Evolutionary conservation across 1,284 basidiomycete genomes (phyloP), one percentile per base, ranked within the genome.

Genomic region (Apiotrichum domesticum): DNA sequence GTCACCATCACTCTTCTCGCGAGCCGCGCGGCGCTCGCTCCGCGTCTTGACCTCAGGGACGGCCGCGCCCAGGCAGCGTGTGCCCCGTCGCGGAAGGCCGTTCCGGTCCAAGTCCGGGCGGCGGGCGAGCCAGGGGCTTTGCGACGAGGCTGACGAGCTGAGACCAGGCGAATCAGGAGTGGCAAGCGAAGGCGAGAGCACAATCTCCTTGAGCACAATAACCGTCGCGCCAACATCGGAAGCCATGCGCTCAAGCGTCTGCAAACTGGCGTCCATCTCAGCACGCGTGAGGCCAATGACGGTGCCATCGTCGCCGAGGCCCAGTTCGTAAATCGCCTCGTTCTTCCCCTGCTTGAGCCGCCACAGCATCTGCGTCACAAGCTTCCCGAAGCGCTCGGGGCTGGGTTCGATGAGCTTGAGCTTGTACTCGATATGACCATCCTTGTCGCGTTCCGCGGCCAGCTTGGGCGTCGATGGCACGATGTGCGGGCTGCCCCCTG

Each of bases 331-430:
- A 71, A 91, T 89, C 0, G 92, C 91, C 69, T 90, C 87, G 4
- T 92, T 92, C 4, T 88, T 86, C 13, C 92, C 92, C 74, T 95
- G 89, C 51, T 93, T 85, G 4, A 96, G 81, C 3, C 92, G 83
- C 92, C 93, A 96, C 74, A 94, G 92, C 75, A 95, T 84, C 77
- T 96, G 92, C 1, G 92, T 95, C 55, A 92, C 87, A 14, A 96
- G 85, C 42, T 73, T 66, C 54, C 77, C 77, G 58, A 79, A 79
- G 10, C 78, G 70, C 50, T 79, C 76, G 5, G 72, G 66, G 2
- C 67, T 68, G 37, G 75, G 73, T 44, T 75, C 68, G 50, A 74
- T 71, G 32, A 77, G 62, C 48, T 76, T 76, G 41, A 76, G 64
- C 65, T 78, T 78, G 66, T 78, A 78, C 63, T 78, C 77, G 21